Evolutionary conservation across 169 alveolate genomes (phyloP), one percentile per base, ranked within the genome.

Genomic region (Plasmodium coatneyi): DNA sequence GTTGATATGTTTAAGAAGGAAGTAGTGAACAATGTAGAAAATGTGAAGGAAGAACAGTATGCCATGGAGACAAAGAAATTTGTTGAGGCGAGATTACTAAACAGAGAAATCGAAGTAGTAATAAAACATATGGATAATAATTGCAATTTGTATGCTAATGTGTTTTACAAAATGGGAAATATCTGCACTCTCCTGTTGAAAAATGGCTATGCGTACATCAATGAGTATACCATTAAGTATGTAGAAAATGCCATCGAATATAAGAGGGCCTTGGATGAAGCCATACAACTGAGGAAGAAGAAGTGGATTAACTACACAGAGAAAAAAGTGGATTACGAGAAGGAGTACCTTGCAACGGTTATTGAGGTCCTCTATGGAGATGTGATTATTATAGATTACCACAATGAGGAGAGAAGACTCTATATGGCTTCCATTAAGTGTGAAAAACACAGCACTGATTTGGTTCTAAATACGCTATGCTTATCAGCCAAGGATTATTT

Each of bases 1-100:
- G 94, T 89, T 1, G 94, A 89, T 89, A 89, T 89, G 94, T 89
- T 79, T 16, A 89, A 89, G 80, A 89, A 89, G 46, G 94, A 89
- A 89, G 72, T 89, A 32, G 90, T 79, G 12, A 80, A 89, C 32
- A 80, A 89, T 80, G 94, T 79, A 10, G 94, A 89, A 34, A 89
- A 84, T 0, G 90, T 89, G 0, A 89, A 89, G 36, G 94, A 89
- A 28, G 94, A 89, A 66, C 46, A 41, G 82, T 89, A 79, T 66
- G 94, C 94, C 16, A 89, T 70, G 80, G 94, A 89, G 54, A 89
- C 94, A 12, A 89, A 89, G 34, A 89, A 80, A 5, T 89, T 89
- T 80, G 94, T 89, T 10, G 94, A 89, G 41, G 41, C 89, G 4
- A 79, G 94, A 34, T 66, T 89, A 43, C 54, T 89, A 78, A 89